phyloP scores from a whole-genome alignment of 208 protist species.

The Leishmania guyanensis region DNA sequence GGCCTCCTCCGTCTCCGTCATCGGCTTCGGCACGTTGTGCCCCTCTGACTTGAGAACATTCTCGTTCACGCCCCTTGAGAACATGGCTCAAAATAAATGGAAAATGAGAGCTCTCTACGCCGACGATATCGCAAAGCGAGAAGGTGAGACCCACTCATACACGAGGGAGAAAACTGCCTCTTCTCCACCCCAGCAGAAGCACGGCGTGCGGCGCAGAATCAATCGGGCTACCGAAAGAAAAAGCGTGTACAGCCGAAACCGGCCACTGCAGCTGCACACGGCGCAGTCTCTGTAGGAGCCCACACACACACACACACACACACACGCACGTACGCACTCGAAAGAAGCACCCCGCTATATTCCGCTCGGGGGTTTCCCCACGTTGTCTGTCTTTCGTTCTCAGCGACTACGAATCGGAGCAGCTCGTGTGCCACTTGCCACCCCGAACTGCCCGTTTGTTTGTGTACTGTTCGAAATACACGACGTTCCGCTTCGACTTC shows the following conservation, averaged over 20 bases:
- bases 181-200: too few species aligned
- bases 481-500: not conserved
- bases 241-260: too few species aligned
- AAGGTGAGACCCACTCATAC: not conserved
- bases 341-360: not conserved
- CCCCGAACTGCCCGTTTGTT: not conserved
- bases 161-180: too few species aligned
- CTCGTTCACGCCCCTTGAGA: constrained; percentile 63
- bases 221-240: too few species aligned
- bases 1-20: constrained; percentile 34
- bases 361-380: not conserved
- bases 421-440: not conserved
- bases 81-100: constrained; percentile 35
- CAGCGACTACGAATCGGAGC: not conserved
- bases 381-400: not conserved
- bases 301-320: not conserved
- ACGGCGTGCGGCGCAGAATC: too few species aligned
- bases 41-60: constrained; percentile 59
- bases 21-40: constrained; percentile 38
- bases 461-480: not conserved
- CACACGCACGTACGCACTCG: not conserved
- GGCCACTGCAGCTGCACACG: too few species aligned
- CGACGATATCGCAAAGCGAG: not conserved
- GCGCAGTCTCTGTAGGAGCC: too few species aligned
- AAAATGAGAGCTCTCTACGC: not conserved